phyloP scores from a whole-genome alignment of 805 yeast species.

The Kregervanrija pseudodelftensis region DNA sequence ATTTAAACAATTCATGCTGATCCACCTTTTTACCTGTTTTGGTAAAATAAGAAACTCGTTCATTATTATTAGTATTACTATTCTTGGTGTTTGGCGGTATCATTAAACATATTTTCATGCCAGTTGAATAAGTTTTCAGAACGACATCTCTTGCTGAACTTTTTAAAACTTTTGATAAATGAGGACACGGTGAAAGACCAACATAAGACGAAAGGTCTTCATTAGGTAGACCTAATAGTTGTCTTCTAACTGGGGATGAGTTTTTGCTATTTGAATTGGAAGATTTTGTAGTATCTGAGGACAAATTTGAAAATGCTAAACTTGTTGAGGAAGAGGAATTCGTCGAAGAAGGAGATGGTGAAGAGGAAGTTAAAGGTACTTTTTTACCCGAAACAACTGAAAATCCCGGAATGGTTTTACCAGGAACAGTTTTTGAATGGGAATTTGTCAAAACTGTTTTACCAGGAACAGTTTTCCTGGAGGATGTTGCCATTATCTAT shows the following conservation, averaged over 20 bases:
- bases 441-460: slow-evolving; percentile 6
- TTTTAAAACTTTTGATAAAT: slow-evolving; percentile 38
- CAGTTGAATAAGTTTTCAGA: slow-evolving; percentile 43
- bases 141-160: slow-evolving; percentile 45
- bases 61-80: slow-evolving; percentile 4
- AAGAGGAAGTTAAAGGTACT: neutral
- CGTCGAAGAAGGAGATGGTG: slow-evolving; percentile 3
- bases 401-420: slow-evolving; percentile 7
- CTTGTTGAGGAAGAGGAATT: neutral
- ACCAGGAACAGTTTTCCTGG: slow-evolving; percentile 14
- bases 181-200: slow-evolving; percentile 42
- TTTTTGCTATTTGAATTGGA: neutral
- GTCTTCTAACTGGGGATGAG: slow-evolving; percentile 1
- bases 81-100: slow-evolving; percentile 13
- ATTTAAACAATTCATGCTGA: slow-evolving; percentile 29
- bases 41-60: slow-evolving; percentile 19
- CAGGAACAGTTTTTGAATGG: slow-evolving; percentile 10
- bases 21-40: slow-evolving; percentile 34
- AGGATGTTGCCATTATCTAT: slow-evolving; percentile 6
- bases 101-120: slow-evolving; percentile 37
- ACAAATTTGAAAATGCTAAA: too few relatives aligned
- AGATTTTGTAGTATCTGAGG: neutral
- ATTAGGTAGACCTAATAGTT: slow-evolving; percentile 1
- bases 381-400: too few relatives aligned
- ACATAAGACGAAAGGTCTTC: slow-evolving; percentile 19